Conservation (phyloP, 2,329 filamentous ascomycete species). For the Fusarium tjaetaba region DNA sequence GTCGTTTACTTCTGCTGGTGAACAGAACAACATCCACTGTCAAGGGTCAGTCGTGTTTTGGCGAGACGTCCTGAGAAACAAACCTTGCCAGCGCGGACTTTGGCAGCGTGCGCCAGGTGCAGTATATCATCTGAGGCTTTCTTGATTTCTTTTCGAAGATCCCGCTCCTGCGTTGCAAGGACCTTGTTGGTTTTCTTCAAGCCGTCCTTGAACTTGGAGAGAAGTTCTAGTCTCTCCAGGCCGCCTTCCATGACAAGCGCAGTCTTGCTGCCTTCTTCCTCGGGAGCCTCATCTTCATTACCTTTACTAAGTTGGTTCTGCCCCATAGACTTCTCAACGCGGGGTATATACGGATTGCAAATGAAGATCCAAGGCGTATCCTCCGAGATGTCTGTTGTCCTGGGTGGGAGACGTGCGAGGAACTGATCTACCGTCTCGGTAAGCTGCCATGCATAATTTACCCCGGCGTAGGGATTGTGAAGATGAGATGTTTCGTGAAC, state of each 20-base stretch:
- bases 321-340: constrained; percentile 47
- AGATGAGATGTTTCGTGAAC: constrained; percentile 47
- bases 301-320: constrained; percentile 53
- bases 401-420: constrained; percentile 73
- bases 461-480: constrained; percentile 69
- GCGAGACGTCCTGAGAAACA: not conserved
- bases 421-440: constrained; percentile 73
- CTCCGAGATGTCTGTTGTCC: constrained; percentile 60
- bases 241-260: constrained; percentile 63
- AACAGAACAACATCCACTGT: constrained; percentile 80
- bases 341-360: constrained; percentile 67
- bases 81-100: constrained; percentile 74
- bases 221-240: constrained; percentile 58
- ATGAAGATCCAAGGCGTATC: constrained; percentile 77
- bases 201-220: constrained; percentile 59
- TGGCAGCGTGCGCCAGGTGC: constrained; percentile 66
- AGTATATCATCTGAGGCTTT: constrained; percentile 65
- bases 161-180: constrained; percentile 52
- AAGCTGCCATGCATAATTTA: constrained; percentile 68
- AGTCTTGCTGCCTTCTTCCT: constrained; percentile 57
- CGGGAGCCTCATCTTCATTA: constrained; percentile 61
- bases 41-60: constrained; percentile 44
- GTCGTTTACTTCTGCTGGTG: constrained; percentile 63
- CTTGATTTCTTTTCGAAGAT: constrained; percentile 61
- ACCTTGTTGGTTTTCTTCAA: constrained; percentile 53